These are phyloP conservation scores for Bacterosira constricta DNA, from an alignment of 108 stramenopile species.

Conservation along the genomic window DNA sequence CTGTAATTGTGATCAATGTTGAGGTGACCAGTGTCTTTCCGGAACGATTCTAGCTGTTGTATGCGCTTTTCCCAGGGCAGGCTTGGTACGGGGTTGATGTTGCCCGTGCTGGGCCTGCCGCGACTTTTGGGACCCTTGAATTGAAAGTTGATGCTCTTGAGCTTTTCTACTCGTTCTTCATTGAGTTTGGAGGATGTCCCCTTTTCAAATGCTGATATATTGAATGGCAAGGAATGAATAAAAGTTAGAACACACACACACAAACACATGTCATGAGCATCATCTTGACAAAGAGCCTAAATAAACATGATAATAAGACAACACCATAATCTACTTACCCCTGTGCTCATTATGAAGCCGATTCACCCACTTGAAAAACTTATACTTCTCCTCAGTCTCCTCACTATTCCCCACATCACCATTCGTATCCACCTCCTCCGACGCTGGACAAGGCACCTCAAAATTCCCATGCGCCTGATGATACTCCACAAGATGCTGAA, in stretches of 20 bases:
- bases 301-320: background rate
- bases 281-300: background rate
- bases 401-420: background rate
- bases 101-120: background rate
- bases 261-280: too few relatives aligned
- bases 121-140: slow-evolving; percentile 21
- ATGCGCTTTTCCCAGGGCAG: slow-evolving; percentile 18
- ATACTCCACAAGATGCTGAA: slow-evolving; percentile 15
- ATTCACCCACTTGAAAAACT: slow-evolving; percentile 28
- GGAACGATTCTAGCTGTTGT: slow-evolving; percentile 8
- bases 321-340: slow-evolving; percentile 8
- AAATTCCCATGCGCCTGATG: slow-evolving; percentile 9
- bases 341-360: slow-evolving; percentile 23
- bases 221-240: background rate
- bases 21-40: slow-evolving; percentile 18
- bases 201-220: slow-evolving; percentile 47
- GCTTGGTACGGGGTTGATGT: slow-evolving; percentile 2
- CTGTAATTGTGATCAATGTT: slow-evolving; percentile 24
- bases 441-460: slow-evolving; percentile 17
- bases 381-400: slow-evolving; percentile 4
- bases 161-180: slow-evolving; percentile 55
- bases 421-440: background rate
- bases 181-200: slow-evolving; percentile 39
- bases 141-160: slow-evolving; percentile 57
- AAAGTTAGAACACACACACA: background rate